Base-by-base conservation (phyloP, 2,329 filamentous ascomycete species). In the Curvularia sp. region DNA sequence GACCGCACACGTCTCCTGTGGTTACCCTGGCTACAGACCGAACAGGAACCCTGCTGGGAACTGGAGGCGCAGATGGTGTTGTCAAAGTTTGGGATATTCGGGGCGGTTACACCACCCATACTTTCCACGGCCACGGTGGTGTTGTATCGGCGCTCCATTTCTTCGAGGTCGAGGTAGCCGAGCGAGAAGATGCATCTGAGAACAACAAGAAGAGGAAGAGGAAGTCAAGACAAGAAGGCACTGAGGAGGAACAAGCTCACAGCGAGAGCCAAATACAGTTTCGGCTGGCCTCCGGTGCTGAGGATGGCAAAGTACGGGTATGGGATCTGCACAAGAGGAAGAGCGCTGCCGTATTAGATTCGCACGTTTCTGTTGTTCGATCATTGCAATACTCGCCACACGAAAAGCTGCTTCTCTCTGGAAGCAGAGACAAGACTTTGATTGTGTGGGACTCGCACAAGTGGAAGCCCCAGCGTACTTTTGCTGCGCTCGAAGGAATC, bases 11-110 rank as follows among this genome's bases (percentile, higher is more conserved):
- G 0, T 93, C 94, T 2, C 95, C 96, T 0, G 93, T 98, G 1
- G 89, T 97, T 1, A 92, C 94, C 8, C 83, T 94, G 13, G 88
- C 92, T 1, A 87, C 95, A 60, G 95, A 99, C 75, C 84, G 87
- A 53, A 97, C 93, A 1, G 90, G 93, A 71, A 96, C 94, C 1
- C 82, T 99, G 12, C 83, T 99, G 42, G 95, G 93, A 15, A 98
- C 94, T 15, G 95, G 96, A 62, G 92, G 91, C 48, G 93, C 95
- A 3, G 95, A 99, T 74, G 95, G 95, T 23, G 87, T 90, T 0
- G 91, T 98, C 69, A 99, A 99, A 77, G 89, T 99, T 51, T 99
- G 94, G 94, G 95, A 99, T 78, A 92, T 99, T 59, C 83, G 84
- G 49, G 92, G 89, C 43, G 95, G 95, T 21, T 98, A 91, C 77